Conservation (phyloP, 139 green algal species). For the Pycnococcus provasolii region DNA sequence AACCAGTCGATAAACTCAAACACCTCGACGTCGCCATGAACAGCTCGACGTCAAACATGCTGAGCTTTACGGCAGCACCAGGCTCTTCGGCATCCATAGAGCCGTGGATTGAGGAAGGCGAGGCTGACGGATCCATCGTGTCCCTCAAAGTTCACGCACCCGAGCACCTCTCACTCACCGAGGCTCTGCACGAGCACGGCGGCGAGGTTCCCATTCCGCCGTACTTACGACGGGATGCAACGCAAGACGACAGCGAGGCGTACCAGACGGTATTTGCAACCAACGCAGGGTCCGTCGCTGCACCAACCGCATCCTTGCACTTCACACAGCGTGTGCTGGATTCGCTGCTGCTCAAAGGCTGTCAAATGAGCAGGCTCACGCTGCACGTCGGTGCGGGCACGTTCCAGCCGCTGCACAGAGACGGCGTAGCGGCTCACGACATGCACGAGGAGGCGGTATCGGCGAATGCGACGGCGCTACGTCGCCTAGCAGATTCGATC, state of each 20-base stretch:
- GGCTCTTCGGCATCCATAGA: neutral
- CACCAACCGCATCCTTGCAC: constrained; percentile 17
- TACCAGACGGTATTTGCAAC: constrained; percentile 20
- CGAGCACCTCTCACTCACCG: neutral
- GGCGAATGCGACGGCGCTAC: neutral
- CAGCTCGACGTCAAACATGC: neutral
- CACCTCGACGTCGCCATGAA: neutral
- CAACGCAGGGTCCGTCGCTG: constrained; percentile 9
- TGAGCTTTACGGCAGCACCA: neutral
- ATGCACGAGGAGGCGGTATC: constrained; percentile 21
- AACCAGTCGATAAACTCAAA: neutral
- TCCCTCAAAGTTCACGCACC: neutral
- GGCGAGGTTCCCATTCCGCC: constrained; percentile 2
- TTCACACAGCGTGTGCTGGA: constrained; percentile 13
- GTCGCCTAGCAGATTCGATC: neutral
- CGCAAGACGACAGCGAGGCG: neutral
- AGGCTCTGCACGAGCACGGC: neutral
- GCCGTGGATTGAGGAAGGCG: neutral
- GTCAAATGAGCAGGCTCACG: constrained; percentile 1
- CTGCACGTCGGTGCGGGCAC: constrained; percentile 18
- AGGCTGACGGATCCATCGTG: neutral
- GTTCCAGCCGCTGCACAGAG: constrained; percentile 1
- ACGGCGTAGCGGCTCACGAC: constrained; percentile 1
- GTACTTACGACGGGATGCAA: constrained; percentile 1
- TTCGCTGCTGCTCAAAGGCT: neutral